Evolutionary conservation across 768 basidiomycete species (phyloP).

Genomic region (Amylocystis lapponica): DNA sequence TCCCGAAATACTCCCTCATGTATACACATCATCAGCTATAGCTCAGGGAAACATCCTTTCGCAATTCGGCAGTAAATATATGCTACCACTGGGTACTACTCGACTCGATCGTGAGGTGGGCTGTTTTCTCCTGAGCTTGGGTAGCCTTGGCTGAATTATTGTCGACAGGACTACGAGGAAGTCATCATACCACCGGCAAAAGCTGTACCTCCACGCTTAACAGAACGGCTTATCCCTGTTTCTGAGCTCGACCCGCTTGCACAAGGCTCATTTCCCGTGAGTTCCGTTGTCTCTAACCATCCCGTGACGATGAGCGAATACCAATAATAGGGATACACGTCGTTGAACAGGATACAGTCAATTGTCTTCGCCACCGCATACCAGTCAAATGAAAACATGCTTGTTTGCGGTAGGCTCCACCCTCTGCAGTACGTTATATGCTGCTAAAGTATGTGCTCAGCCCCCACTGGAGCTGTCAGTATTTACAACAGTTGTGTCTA

Average conservation of each 20-base stretch:
- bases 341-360: slow-evolving; percentile 91
- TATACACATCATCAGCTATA: slow-evolving; percentile 69
- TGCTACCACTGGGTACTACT: slow-evolving; percentile 79
- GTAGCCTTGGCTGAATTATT: slow-evolving; percentile 2
- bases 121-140: not conserved
- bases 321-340: slow-evolving; percentile 63
- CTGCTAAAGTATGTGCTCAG: slow-evolving; percentile 33
- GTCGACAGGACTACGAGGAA: slow-evolving; percentile 77
- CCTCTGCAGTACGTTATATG: not conserved
- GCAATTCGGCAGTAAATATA: slow-evolving; percentile 68
- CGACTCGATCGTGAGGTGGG: slow-evolving; percentile 62
- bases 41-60: slow-evolving; percentile 62
- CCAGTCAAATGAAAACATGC: slow-evolving; percentile 92
- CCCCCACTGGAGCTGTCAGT: slow-evolving; percentile 95
- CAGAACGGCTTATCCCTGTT: slow-evolving; percentile 69
- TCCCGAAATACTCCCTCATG: slow-evolving; percentile 74
- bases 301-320: not conserved
- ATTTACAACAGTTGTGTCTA: no score
- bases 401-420: slow-evolving; percentile 69
- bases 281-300: slow-evolving; percentile 16
- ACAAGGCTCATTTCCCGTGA: slow-evolving; percentile 78
- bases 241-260: slow-evolving; percentile 71
- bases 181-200: slow-evolving; percentile 83
- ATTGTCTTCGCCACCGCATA: slow-evolving; percentile 93
- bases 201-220: slow-evolving; percentile 62